These are phyloP conservation scores for Microglena sp. DNA, from an alignment of 139 green algal species.

Conservation along the genomic window DNA sequence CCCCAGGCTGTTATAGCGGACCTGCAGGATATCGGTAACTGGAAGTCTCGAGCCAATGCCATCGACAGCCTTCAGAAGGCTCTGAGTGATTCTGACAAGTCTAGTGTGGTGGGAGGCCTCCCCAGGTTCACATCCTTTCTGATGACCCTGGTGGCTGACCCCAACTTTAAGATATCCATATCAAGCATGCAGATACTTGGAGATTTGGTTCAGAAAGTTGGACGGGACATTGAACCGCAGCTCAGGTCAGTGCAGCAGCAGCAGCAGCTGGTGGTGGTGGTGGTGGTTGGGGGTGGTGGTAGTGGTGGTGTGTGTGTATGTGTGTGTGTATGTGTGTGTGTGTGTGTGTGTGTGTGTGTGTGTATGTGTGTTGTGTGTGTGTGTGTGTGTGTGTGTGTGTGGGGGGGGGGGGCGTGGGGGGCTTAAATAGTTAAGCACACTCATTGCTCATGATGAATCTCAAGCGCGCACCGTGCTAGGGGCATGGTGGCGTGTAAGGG, in stretches of 20 bases:
- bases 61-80: constrained; percentile 54
- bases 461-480: no score
- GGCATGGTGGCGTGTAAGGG: no score
- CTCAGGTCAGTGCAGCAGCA: constrained; percentile 38
- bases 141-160: constrained; percentile 47
- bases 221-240: constrained; percentile 35
- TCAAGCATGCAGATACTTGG: constrained; percentile 57
- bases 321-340: no score
- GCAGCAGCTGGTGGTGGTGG: not conserved
- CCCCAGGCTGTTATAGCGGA: constrained; percentile 28
- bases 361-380: no score
- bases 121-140: constrained; percentile 56
- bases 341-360: not conserved
- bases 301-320: no score
- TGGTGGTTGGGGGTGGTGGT: no score
- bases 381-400: no score
- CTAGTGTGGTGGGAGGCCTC: constrained; percentile 34
- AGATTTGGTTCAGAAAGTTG: constrained; percentile 44
- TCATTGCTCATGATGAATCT: no score
- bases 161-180: constrained; percentile 79
- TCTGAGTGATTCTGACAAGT: constrained; percentile 32
- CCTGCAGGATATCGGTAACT: constrained; percentile 63
- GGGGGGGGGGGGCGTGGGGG: no score
- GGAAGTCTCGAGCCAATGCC: constrained; percentile 43
- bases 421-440: no score